Evolutionary conservation across 1,284 basidiomycete genomes (phyloP), one percentile per base, ranked within the genome.

Genomic region (Agaricales sp.): DNA sequence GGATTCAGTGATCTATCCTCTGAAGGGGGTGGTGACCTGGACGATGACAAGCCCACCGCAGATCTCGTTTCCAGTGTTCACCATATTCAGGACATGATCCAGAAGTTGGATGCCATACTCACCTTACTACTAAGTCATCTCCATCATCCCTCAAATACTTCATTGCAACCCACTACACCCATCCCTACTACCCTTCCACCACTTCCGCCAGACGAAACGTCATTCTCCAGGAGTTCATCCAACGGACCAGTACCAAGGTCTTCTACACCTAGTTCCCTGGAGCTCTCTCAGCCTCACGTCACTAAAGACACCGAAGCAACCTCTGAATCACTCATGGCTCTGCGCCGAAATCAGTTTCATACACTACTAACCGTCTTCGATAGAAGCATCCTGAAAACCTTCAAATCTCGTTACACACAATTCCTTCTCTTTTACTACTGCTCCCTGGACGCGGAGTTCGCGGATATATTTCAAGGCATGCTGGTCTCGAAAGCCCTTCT

Each of bases 381-480:
- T 60, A 84, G 92, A 26, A 83, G 85, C 43, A 92, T 99, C 60
- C 78, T 99, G 43, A 87, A 86, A 26, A 99, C 96, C 0, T 95
- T 95, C 70, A 92, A 94, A 62, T 97, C 92, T 0, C 88, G 95
- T 39, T 95, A 99, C 63, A 94, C 93, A 1, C 96, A 99, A 59
- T 99, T 99, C 67, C 75, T 99, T 52, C 61, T 99, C 43, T 99
- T 99, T 73, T 95, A 92, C 84, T 92, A 87, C 61, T 79, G 92
- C 19, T 96, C 94, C 1, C 80, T 96, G 49, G 85, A 94, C 55
- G 72, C 85, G 4, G 82, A 91, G 52, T 97, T 94, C 59, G 81
- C 88, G 39, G 95, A 99, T 63, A 77, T 91, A 51, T 97, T 99
- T 62, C 87, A 93, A 51, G 94, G 94, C 39, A 81, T 93, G 59